Conservation (phyloP, 2,329 filamentous ascomycete genomes). For the Xylariales sp. region DNA sequence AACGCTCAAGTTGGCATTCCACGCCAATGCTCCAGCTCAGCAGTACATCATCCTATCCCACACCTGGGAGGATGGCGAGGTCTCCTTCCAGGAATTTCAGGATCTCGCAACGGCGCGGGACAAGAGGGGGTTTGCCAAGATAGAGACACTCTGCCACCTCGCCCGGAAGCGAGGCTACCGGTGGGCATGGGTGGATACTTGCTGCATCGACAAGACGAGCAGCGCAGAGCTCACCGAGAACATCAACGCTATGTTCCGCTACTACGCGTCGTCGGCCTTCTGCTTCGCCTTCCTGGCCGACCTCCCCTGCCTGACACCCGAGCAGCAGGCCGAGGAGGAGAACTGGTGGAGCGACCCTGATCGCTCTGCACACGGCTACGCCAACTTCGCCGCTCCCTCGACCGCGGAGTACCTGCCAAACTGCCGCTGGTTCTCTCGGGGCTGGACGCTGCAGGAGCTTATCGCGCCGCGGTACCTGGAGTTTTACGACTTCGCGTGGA, state of each 20-base stretch:
- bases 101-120: neutral
- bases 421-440: conserved; percentile 3
- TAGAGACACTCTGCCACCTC: neutral
- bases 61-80: neutral
- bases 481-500: conserved; percentile 2
- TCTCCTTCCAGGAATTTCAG: neutral
- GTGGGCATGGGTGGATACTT: conserved; percentile 4
- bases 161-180: neutral
- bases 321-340: neutral
- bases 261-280: neutral
- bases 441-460: conserved; percentile 5
- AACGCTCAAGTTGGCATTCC: neutral
- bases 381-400: neutral
- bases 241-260: conserved; percentile 5
- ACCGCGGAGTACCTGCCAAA: neutral
- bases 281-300: conserved; percentile 1
- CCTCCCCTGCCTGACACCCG: neutral
- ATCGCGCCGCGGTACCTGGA: conserved; percentile 1
- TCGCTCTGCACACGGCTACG: neutral
- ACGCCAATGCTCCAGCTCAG: neutral
- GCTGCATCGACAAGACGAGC: conserved; percentile 5
- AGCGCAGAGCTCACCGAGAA: conserved; percentile 4
- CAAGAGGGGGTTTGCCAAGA: neutral
- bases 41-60: neutral
- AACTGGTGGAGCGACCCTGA: neutral